Evolutionary conservation across 371 early-diverging fungal genomes (phyloP).

Genomic region (Funneliformis caledonium): DNA sequence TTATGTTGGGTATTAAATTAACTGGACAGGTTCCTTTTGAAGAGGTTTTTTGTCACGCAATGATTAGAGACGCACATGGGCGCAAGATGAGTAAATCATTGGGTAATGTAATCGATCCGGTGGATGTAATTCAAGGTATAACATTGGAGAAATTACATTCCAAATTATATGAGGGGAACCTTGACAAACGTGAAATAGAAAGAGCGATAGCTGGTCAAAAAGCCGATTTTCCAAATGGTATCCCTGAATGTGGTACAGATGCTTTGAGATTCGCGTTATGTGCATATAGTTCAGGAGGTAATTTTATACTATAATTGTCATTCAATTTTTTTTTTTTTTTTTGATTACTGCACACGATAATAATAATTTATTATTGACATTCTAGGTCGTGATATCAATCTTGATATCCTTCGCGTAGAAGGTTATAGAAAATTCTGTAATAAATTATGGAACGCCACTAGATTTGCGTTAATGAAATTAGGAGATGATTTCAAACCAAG

Average conservation of each 20-base stretch:
- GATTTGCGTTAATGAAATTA: slow-evolving; percentile 92
- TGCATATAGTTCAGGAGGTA: slow-evolving; percentile 77
- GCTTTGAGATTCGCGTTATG: slow-evolving; percentile 98
- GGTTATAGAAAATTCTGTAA: slow-evolving; percentile 99
- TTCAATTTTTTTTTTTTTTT: slow-evolving; percentile 22
- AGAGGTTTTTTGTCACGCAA: slow-evolving; percentile 96
- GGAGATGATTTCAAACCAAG: slow-evolving; percentile 81
- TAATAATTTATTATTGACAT: slow-evolving; percentile 33
- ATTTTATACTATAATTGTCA: not conserved
- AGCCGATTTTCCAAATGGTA: slow-evolving; percentile 97
- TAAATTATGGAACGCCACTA: slow-evolving; percentile 99
- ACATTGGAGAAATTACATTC: slow-evolving; percentile 77
- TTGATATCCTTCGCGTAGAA: slow-evolving; percentile 96
- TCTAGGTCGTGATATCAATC: slow-evolving; percentile 91
- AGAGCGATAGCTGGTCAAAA: slow-evolving; percentile 89
- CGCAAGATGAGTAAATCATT: slow-evolving; percentile 99
- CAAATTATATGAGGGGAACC: slow-evolving; percentile 84
- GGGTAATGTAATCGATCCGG: slow-evolving; percentile 99
- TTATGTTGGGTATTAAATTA: slow-evolving; percentile 97
- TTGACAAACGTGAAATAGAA: slow-evolving; percentile 92
- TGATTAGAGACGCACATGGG: slow-evolving; percentile 99
- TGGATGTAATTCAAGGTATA: slow-evolving; percentile 98
- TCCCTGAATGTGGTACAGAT: slow-evolving; percentile 99
- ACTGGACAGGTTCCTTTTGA: slow-evolving; percentile 96
- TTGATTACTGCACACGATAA: not conserved